Evolutionary conservation across 495 filamentous ascomycete species (phyloP), one percentile per base, ranked within the genome.

Genomic region (Lepidopterella palustris): DNA sequence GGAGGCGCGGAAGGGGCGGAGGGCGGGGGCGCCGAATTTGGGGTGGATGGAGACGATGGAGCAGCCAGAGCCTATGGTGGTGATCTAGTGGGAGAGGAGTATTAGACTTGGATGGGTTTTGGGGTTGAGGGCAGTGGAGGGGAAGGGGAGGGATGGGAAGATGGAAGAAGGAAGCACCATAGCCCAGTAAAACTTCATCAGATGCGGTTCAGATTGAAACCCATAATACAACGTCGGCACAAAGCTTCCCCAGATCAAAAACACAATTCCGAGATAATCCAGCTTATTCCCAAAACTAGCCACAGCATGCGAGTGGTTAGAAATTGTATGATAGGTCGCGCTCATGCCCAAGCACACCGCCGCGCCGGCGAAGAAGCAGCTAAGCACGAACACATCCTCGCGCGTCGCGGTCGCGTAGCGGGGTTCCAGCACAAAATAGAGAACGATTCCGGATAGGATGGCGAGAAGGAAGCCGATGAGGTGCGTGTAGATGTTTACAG

Each of bases 401-500:
- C 71, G 56, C 5, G 80, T 79, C 0, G 87, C 87, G 1, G 81
- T 74, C 24, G 77, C 75, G 61, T 92, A 93, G 4, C 89, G 84
- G 13, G 88, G 84, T 26, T 73, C 74, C 29, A 90, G 71, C 11
- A 62, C 61, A 5, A 63, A 67, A 69, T 85, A 77, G 4, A 87
- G 71, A 31, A 75, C 35, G 25, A 66, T 18, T 0, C 70, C 76
- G 1, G 72, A 60, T 15, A 76, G 60, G 20, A 78, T 60, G 57
- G 82, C 80, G 20, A 69, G 29, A 4, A 85, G 50, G 13, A 84
- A 76, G 48, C 85, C 86, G 21, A 93, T 64, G 5, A 96, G 80
- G 72, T 97, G 92, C 1, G 87, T 84, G 74, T 91, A 96, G 68
- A 96, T 92, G 72, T 97, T 97, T 60, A 97, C 87, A n/a, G 82